phyloP scores from a whole-genome alignment of 768 basidiomycete species.

The Boletus subcaerulescens region DNA sequence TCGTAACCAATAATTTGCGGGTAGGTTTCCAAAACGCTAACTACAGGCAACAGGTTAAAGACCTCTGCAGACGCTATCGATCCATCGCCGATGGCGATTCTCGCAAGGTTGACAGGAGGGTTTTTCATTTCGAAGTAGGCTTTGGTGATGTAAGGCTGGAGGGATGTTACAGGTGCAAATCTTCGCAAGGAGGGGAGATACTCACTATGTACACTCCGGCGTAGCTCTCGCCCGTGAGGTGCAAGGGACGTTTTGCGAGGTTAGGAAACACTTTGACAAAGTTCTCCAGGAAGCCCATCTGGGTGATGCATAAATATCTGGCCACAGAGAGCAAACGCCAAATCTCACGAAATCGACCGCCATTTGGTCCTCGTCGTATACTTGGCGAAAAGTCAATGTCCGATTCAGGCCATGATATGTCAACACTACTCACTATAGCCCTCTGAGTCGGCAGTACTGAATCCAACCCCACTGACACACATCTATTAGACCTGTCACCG shows the following conservation, averaged over 20 bases:
- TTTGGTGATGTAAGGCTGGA: constrained; percentile 72
- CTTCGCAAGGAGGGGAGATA: neutral
- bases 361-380: constrained; percentile 64
- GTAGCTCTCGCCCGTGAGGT: constrained; percentile 73
- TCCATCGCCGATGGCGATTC: constrained; percentile 71
- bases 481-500: neutral
- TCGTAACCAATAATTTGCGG: constrained; percentile 78
- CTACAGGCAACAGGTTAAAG: constrained; percentile 54
- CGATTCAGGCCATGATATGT: neutral
- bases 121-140: constrained; percentile 59
- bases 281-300: constrained; percentile 74
- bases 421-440: constrained; percentile 55
- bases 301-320: neutral
- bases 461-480: constrained; percentile 52
- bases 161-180: neutral
- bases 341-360: constrained; percentile 46
- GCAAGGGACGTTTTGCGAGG: constrained; percentile 61
- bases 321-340: neutral
- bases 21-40: constrained; percentile 64
- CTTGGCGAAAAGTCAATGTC: constrained; percentile 28
- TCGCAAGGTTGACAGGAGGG: constrained; percentile 65
- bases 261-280: constrained; percentile 73
- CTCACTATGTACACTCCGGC: constrained; percentile 69
- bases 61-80: constrained; percentile 50
- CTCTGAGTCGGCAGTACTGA: constrained; percentile 56